Evolutionary conservation across 306 rosid species (phyloP), one percentile per base, ranked within the genome.

Genomic region (Parietaria judaica): DNA sequence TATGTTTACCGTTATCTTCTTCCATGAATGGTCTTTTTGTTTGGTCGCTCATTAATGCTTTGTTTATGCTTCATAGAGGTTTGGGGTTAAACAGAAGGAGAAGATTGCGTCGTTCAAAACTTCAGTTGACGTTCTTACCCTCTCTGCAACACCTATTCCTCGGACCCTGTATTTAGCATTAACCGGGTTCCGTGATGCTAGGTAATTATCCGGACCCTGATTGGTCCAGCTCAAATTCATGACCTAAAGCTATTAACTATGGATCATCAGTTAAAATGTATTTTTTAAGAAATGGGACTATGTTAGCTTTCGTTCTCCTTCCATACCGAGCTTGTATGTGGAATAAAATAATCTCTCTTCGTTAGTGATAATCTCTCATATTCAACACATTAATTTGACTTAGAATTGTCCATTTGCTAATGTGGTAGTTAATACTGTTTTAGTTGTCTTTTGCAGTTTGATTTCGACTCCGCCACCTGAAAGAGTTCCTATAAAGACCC

Each of bases 11-110:
- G 15, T 34, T 68, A 38, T 75, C 52, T 61, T 75, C 52, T 61
- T 53, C 68, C 64, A 66, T 71, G 39, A 47, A 49, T 63, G 61
- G 46, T 67, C 70, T 67, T 58, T 63, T n/a, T 12, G 14, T 10
- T 36, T 3, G 58, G 61, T 72, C 49, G 65, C 70, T 55, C 31
- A 23, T 44, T 48, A 36, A 16, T 43, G 39, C 65, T 79, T 72
- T 68, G 41, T 23, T 60, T 61, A 36, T 69, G 60, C 71, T 72
- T 51, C 47, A 52, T 81, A 88, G 94, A 88, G 98, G 80, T 92
- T 92, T 82, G 98, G 98, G 38, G 96, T 92, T 80, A 88, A 92
- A 65, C 98, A 92, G 72, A 92, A 92, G 80, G 98, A 88, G 86
- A 86, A 73, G 71, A 88, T 92, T 63, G 96, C 98, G 75, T 86